Evolutionary conservation across 139 green algal genomes (phyloP).

Genomic region (Nannochloris sp.): DNA sequence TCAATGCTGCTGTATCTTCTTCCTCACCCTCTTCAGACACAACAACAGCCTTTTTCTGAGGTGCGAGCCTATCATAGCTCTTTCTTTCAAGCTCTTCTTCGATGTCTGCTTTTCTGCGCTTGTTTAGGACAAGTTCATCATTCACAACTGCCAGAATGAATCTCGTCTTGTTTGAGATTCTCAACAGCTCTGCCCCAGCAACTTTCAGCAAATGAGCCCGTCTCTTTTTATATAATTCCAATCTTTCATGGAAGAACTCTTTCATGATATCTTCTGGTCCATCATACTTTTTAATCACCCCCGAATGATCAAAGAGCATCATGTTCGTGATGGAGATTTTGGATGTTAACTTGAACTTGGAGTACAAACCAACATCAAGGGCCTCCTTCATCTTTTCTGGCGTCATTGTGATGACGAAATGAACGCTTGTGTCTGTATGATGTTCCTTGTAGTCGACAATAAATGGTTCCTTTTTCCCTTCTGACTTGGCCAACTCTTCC

Average conservation of each 20-base stretch:
- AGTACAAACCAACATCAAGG: slow-evolving; percentile 48
- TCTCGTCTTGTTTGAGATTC: slow-evolving; percentile 75
- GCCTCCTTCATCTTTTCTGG: slow-evolving; percentile 52
- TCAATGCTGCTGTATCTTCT: slow-evolving; percentile 37
- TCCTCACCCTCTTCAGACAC: slow-evolving; percentile 15
- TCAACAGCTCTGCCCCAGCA: slow-evolving; percentile 61
- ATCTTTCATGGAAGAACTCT: slow-evolving; percentile 83
- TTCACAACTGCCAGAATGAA: slow-evolving; percentile 92
- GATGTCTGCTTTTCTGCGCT: slow-evolving; percentile 76
- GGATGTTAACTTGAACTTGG: slow-evolving; percentile 86
- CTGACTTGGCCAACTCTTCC: slow-evolving; percentile 77
- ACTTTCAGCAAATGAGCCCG: slow-evolving; percentile 53
- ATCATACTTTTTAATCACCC: slow-evolving; percentile 84
- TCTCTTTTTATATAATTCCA: slow-evolving; percentile 80
- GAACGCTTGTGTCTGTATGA: slow-evolving; percentile 83
- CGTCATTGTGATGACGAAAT: slow-evolving; percentile 75
- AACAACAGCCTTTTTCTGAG: slow-evolving; percentile 23
- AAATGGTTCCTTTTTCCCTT: slow-evolving; percentile 54
- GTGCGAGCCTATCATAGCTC: slow-evolving; percentile 66
- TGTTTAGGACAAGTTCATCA: slow-evolving; percentile 72
- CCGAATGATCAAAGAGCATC: slow-evolving; percentile 88
- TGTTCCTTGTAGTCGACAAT: slow-evolving; percentile 83
- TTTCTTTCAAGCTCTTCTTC: slow-evolving; percentile 67
- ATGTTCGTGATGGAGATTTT: slow-evolving; percentile 92
- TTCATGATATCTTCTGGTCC: slow-evolving; percentile 76